phyloP scores from a whole-genome alignment of 495 filamentous ascomycete genomes.

The Monascus purpureus region DNA sequence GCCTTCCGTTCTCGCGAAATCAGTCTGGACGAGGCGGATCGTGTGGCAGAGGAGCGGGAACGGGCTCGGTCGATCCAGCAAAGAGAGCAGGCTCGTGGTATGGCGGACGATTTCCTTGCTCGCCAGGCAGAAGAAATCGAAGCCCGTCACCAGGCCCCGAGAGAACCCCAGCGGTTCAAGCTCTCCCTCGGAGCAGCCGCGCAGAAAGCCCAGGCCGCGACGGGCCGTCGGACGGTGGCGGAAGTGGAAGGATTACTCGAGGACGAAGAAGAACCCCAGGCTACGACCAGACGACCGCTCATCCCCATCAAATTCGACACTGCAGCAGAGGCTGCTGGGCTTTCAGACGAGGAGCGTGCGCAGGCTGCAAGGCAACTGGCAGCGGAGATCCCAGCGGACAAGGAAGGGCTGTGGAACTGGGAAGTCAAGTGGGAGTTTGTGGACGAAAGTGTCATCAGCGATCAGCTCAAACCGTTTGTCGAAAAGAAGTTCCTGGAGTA shows the following conservation, averaged over 20 bases:
- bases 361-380: slow-evolving; percentile 69
- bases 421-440: slow-evolving; percentile 89
- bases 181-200: slow-evolving; percentile 83
- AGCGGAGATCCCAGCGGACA: slow-evolving; percentile 76
- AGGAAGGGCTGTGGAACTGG: slow-evolving; percentile 82
- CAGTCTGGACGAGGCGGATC: slow-evolving; percentile 67
- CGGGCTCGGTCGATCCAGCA: slow-evolving; percentile 51
- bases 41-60: slow-evolving; percentile 63
- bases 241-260: slow-evolving; percentile 91
- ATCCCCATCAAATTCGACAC: slow-evolving; percentile 88
- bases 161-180: slow-evolving; percentile 80
- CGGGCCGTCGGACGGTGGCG: slow-evolving; percentile 67
- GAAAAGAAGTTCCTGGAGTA: slow-evolving; percentile 98
- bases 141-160: slow-evolving; percentile 35
- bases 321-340: slow-evolving; percentile 48
- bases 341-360: slow-evolving; percentile 73
- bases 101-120: slow-evolving; percentile 89
- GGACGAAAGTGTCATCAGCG: slow-evolving; percentile 66
- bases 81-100: slow-evolving; percentile 63
- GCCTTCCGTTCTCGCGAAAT: slow-evolving; percentile 58
- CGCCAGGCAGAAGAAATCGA: slow-evolving; percentile 78
- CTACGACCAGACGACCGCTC: slow-evolving; percentile 61
- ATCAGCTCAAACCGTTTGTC: slow-evolving; percentile 87
- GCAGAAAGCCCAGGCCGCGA: slow-evolving; percentile 60
- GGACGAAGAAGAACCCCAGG: slow-evolving; percentile 75